Base-by-base conservation (phyloP, 2,329 filamentous ascomycete species). In the Penicillium hordei region DNA sequence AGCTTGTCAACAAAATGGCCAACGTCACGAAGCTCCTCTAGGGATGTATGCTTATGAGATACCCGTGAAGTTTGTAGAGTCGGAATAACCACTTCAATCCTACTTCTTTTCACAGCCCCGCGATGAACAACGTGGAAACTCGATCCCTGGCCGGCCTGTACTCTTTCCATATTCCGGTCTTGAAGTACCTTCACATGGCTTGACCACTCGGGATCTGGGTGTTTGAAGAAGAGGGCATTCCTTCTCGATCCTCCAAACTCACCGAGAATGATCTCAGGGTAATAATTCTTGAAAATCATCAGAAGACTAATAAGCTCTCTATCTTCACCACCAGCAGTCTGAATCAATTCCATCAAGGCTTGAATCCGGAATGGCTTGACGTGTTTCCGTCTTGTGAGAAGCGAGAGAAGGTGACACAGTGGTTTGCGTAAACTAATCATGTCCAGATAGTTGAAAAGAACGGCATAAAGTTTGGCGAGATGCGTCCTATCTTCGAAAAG, bases 201-300 rank as follows among this genome's bases (percentile, higher is more conserved):
- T 53, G 86, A 82, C 91, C 91, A 96, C 75, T 89, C 84, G 4
- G 79, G 78, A 70, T 93, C 88, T n/a, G 89, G 89, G 68, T 90
- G 88, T 81, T 88, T 71, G 61, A 69, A 72, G 48, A 66, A 74
- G 60, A 68, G 72, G 55, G 64, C 75, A 70, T 70, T 66, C 60
- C 69, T 67, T 23, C 68, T 70, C 38, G 69, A 62, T 21, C 67
- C 79, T 31, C 85, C 83, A 4, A 84, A 79, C 62, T 89, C 88
- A 23, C 88, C 89, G 15, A 93, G 83, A 58, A 95, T 90, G 54
- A 95, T 90, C 71, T 96, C 91, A 0, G 91, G 91, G 68, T 93
- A 95, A 73, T 93, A 95, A 71, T 93, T 91, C 70, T 94, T 94
- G 78, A 88, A 95, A n/a, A 93, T 86, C 55, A 89, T 84, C 49